phyloP scores from a whole-genome alignment of 257 asterid species.

The Linaria vulgaris region DNA sequence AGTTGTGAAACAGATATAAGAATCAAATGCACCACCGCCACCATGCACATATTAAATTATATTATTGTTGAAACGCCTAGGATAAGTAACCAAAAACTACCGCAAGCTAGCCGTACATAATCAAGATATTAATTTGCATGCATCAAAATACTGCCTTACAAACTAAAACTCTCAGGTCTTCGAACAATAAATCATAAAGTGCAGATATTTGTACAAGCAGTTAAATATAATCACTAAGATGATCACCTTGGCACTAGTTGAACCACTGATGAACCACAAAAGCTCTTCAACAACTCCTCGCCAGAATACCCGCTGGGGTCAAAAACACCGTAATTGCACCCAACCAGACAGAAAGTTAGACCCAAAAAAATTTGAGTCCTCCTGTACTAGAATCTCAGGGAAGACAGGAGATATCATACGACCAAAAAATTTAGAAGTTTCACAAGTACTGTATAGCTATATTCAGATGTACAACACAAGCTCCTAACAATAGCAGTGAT shows the following conservation, averaged over 20 bases:
- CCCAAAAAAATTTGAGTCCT: neutral
- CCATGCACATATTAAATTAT: no score
- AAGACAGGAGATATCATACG: constrained; percentile 7
- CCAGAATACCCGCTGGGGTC: constrained; percentile 82
- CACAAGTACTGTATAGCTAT: neutral
- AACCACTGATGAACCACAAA: constrained; percentile 97
- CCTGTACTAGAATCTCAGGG: neutral
- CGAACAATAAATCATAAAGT: no score
- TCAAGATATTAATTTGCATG: no score
- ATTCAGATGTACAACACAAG: neutral
- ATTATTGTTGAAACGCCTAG: no score
- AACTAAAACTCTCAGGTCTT: no score
- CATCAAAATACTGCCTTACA: no score
- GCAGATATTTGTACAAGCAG: no score
- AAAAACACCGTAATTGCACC: constrained; percentile 5
- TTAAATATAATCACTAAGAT: no score
- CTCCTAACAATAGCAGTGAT: neutral
- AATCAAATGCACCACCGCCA: no score
- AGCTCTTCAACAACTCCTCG: constrained; percentile 97
- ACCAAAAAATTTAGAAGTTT: neutral
- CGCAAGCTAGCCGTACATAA: no score
- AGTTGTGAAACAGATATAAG: no score
- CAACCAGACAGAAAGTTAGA: neutral
- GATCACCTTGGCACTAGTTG: constrained; percentile 92
- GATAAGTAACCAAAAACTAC: no score